Evolutionary conservation across 140 eudicot genomes (phyloP), one percentile per base, ranked within the genome.

Genomic region (Flaveria floridana): DNA sequence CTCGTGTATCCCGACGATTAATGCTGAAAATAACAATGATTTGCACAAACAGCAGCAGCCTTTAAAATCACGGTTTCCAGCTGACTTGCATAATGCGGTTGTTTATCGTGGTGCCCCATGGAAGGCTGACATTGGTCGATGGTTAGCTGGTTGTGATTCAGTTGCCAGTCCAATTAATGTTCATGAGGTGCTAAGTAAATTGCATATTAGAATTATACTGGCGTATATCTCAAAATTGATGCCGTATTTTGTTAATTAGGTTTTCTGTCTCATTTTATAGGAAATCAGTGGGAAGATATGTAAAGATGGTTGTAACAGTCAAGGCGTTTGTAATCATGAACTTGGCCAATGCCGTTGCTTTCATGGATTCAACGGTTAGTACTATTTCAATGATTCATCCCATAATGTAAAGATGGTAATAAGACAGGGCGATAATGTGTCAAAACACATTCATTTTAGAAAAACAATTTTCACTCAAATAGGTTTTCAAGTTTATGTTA

Each of bases 291-390:
- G 96, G 65, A 88, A 84, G 86, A 84, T 78, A 76, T 93, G 99
- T 84, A 75, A 78, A 78, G 87, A 85, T 65, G 77, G 78, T 41
- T 93, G 99, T 68, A 86, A 89, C 62, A 90, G 94, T 75, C 96
- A 93, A 80, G 99, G 99, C 39, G 75, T 90, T 80, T 93, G 99
- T 58, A 93, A 93, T 77, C 84, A 57, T 82, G 97, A 88, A 71
- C 80, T 88, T 79, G 97, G 99, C 75, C 86, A 86, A 81, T 93
- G 99, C 73, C 87, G 91, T 47, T 93, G 99, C 85, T 93, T 93
- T 77, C 99, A 90, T 82, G 99, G 99, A 74, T 93, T 84, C 72
- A 80, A 70, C 20, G 99, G 97, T 93, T 78, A 86, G 94, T 82
- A 51, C 37, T 82, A 20, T 63, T 74, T 73, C 65, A 56, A 65